A percentile compares a stretch with the other conserved stretches of the same genome.
Evolutionary conservation across 768 basidiomycete genomes (phyloP).

Genomic region (Auricularia heimuer): DNA sequence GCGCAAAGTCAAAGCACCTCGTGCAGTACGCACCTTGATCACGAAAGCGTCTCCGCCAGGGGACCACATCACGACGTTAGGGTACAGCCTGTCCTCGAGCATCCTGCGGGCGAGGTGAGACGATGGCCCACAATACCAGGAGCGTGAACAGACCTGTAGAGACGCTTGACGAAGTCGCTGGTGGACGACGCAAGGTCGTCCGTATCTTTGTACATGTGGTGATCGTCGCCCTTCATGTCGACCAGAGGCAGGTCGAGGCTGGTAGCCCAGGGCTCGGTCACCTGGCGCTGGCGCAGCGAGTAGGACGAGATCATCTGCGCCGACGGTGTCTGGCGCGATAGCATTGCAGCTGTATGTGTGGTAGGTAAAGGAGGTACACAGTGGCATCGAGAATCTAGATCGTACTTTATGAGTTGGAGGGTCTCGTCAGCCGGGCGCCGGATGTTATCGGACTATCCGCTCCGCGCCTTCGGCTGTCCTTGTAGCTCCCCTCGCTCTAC

Average conservation of each 20-base stretch:
- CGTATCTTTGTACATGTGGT: constrained; percentile 20
- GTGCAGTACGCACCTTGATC: constrained; percentile 47
- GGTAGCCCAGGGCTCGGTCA: neutral
- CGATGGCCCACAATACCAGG: neutral
- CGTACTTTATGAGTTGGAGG: too few species aligned
- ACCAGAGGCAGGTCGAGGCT: neutral
- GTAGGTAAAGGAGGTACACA: neutral
- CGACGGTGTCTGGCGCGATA: neutral
- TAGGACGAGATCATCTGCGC: neutral
- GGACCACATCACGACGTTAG: constrained; percentile 73
- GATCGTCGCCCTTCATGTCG: neutral
- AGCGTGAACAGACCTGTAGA: constrained; percentile 61
- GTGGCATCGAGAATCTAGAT: too few species aligned
- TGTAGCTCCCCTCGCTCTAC: too few species aligned
- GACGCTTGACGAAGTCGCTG: constrained; percentile 88
- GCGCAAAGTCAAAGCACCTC: neutral
- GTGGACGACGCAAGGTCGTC: constrained; percentile 82
- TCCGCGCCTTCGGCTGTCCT: too few species aligned
- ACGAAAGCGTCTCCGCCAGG: constrained; percentile 81
- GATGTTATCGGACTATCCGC: too few species aligned
- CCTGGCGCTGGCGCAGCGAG: neutral
- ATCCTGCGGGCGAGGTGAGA: constrained; percentile 41
- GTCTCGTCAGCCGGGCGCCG: too few species aligned
- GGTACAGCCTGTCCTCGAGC: constrained; percentile 71
- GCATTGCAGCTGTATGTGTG: neutral